phyloP scores from a whole-genome alignment of 805 yeast genomes.

The Zygosaccharomyces rouxii region DNA sequence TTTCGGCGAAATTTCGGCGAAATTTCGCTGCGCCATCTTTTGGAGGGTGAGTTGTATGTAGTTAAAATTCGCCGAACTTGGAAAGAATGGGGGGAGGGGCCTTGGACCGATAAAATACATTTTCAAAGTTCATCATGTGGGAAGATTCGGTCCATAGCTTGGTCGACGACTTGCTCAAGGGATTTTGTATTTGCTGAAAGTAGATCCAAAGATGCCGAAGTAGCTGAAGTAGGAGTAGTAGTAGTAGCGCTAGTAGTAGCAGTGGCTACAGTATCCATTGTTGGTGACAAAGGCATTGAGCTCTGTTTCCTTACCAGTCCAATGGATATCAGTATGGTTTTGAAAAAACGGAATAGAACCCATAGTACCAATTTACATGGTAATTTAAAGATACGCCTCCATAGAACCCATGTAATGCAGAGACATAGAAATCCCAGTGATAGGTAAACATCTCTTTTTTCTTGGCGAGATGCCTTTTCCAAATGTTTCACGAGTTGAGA shows the following conservation, averaged over 20 bases:
- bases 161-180: slow-evolving; percentile 23
- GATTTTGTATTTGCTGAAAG: slow-evolving; percentile 5
- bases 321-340: slow-evolving; percentile 28
- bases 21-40: not conserved
- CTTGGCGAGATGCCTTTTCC: slow-evolving; percentile 32
- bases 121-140: slow-evolving; percentile 23
- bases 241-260: not conserved
- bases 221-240: slow-evolving; percentile 1
- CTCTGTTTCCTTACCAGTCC: slow-evolving; percentile 23
- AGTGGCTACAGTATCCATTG: not conserved
- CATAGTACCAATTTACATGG: slow-evolving; percentile 32
- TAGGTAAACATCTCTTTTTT: slow-evolving; percentile 33
- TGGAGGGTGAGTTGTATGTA: not conserved
- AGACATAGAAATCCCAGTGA: slow-evolving; percentile 27
- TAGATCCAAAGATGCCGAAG: slow-evolving; percentile 1
- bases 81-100: not conserved
- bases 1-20: slow-evolving; percentile 13
- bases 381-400: slow-evolving; percentile 34
- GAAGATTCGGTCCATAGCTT: slow-evolving; percentile 26
- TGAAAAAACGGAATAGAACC: slow-evolving; percentile 37
- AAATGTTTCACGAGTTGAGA: slow-evolving; percentile 30
- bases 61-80: not conserved
- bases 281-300: slow-evolving; percentile 4
- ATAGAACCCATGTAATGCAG: slow-evolving; percentile 34
- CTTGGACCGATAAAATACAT: not conserved